Evolutionary conservation across 768 basidiomycete species (phyloP).

Genomic region (Sistotremastrum suecicum): DNA sequence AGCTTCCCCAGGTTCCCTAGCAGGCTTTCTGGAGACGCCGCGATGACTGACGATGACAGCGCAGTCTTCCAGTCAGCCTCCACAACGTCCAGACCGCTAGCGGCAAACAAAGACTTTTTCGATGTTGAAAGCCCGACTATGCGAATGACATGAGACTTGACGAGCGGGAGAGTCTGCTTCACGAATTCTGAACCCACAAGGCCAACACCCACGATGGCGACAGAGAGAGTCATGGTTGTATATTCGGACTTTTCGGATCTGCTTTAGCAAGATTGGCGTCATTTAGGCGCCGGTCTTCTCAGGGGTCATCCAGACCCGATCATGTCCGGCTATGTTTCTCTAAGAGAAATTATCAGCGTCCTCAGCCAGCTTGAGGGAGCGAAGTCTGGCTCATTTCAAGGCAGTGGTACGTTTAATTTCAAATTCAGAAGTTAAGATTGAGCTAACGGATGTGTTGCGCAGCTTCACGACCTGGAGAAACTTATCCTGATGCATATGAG

Average conservation of each 20-base stretch:
- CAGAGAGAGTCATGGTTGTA: slow-evolving; percentile 13
- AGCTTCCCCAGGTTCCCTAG: slow-evolving; percentile 29
- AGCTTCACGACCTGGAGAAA: too few relatives aligned
- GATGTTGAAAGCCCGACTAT: slow-evolving; percentile 62
- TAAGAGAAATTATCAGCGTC: too few relatives aligned
- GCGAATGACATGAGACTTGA: slow-evolving; percentile 39
- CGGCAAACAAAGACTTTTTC: slow-evolving; percentile 40
- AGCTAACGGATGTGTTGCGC: too few relatives aligned
- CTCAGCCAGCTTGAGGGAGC: too few relatives aligned
- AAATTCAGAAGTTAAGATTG: too few relatives aligned
- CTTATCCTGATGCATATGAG: too few relatives aligned
- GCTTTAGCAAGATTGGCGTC: too few relatives aligned
- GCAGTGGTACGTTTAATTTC: too few relatives aligned
- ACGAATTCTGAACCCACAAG: slow-evolving; percentile 87
- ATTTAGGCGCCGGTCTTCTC: too few relatives aligned
- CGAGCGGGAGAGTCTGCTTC: slow-evolving; percentile 58
- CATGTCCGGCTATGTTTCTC: too few relatives aligned
- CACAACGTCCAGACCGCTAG: slow-evolving; percentile 29
- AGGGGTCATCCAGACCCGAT: too few relatives aligned
- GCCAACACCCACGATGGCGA: slow-evolving; percentile 84
- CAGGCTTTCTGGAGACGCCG: slow-evolving; percentile 27
- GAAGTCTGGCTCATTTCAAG: too few relatives aligned
- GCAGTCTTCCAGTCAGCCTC: slow-evolving; percentile 31
- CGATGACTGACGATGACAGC: slow-evolving; percentile 31
- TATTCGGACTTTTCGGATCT: neutral